Percentiles rank a stretch among this genome's conserved stretches.
phyloP scores from a whole-genome alignment of 768 basidiomycete genomes.

The Daedaleopsis nitida region DNA sequence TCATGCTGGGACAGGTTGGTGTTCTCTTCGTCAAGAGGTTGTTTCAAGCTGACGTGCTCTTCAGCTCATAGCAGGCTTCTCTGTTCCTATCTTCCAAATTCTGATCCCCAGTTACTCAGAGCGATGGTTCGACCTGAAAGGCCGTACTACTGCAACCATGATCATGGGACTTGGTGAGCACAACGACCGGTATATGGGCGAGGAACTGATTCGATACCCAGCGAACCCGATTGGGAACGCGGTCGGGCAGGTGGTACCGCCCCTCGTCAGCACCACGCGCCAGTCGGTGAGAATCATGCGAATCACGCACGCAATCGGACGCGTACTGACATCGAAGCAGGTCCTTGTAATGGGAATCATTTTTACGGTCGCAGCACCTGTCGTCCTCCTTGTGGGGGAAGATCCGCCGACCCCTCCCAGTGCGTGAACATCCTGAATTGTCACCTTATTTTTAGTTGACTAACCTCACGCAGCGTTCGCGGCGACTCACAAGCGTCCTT shows the following conservation, averaged over 20 bases:
- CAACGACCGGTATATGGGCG: neutral
- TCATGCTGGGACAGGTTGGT: slow-evolving; percentile 71
- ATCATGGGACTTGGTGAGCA: slow-evolving; percentile 46
- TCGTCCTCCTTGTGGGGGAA: slow-evolving; percentile 56
- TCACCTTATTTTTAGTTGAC: neutral
- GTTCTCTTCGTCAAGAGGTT: neutral
- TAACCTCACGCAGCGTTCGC: slow-evolving; percentile 53
- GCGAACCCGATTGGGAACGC: slow-evolving; percentile 79
- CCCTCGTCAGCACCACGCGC: slow-evolving; percentile 50
- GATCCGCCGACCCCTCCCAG: slow-evolving; percentile 81
- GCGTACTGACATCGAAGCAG: slow-evolving; percentile 36
- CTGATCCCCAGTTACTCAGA: slow-evolving; percentile 82
- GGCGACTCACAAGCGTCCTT: slow-evolving; percentile 59
- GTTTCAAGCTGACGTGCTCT: neutral
- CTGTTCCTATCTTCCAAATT: slow-evolving; percentile 77
- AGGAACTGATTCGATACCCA: slow-evolving; percentile 23
- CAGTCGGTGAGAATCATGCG: slow-evolving; percentile 51
- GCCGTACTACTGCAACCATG: slow-evolving; percentile 81
- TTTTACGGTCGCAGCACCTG: slow-evolving; percentile 60
- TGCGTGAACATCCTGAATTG: slow-evolving; percentile 35
- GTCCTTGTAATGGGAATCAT: slow-evolving; percentile 73
- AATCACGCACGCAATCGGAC: neutral
- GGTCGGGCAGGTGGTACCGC: slow-evolving; percentile 72
- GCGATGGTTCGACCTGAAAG: slow-evolving; percentile 76
- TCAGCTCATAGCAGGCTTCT: slow-evolving; percentile 62